Evolutionary conservation across 805 yeast species (phyloP).

Genomic region (Ogataea philodendri): DNA sequence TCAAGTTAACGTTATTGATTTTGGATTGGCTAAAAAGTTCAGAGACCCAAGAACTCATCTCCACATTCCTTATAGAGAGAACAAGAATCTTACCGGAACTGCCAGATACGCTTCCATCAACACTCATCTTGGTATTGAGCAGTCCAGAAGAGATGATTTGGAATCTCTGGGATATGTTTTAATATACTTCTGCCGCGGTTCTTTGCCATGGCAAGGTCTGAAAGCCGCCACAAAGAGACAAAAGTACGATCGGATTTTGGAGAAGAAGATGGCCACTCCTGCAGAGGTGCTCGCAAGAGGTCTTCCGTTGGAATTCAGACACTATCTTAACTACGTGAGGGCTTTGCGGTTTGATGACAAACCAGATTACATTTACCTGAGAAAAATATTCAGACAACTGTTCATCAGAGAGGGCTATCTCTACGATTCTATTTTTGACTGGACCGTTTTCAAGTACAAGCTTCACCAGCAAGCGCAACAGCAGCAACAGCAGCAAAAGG

Average conservation of each 20-base stretch:
- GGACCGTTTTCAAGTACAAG: constrained; percentile 86
- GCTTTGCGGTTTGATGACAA: constrained; percentile 92
- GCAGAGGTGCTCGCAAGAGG: constrained; percentile 86
- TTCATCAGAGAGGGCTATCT: constrained; percentile 84
- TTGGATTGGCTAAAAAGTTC: constrained; percentile 90
- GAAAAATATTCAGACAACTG: constrained; percentile 85
- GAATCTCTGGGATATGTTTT: constrained; percentile 93
- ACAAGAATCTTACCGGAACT: constrained; percentile 94
- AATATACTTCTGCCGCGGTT: constrained; percentile 91
- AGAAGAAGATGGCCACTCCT: constrained; percentile 88
- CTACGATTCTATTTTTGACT: constrained; percentile 93
- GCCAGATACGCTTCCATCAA: constrained; percentile 95
- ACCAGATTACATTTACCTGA: constrained; percentile 88
- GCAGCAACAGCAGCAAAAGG: constrained; percentile 27
- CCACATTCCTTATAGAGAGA: constrained; percentile 95
- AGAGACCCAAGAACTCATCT: constrained; percentile 91
- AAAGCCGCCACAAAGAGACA: constrained; percentile 97
- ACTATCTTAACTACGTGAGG: constrained; percentile 84
- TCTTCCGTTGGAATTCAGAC: constrained; percentile 84
- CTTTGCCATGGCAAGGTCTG: constrained; percentile 98
- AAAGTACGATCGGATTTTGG: constrained; percentile 94
- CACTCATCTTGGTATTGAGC: constrained; percentile 96
- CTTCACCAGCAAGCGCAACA: constrained; percentile 49
- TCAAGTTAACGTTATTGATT: constrained; percentile 91
- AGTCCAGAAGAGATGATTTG: constrained; percentile 92